Conservation (phyloP, 1,284 basidiomycete species). For the Ceratobasidium sp. region DNA sequence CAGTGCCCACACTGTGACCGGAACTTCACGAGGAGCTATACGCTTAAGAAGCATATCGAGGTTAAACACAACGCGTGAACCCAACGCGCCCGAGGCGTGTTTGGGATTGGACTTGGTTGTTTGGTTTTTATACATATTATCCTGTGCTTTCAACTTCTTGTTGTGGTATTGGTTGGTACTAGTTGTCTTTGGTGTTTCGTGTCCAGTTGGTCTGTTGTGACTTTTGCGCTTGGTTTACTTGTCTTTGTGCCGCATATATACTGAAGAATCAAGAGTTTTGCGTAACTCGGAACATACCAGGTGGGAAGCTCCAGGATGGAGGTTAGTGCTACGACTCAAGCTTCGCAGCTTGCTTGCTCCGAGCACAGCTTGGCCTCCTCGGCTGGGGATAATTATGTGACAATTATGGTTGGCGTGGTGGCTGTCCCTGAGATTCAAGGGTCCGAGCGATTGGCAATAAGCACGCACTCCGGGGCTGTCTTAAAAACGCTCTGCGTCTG, state of each 20-base stretch:
- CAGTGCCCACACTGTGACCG: neutral
- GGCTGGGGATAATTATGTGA: neutral
- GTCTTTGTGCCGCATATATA: neutral
- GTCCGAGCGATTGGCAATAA: constrained; percentile 19
- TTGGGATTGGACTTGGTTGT: too few species aligned
- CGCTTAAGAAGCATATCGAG: neutral
- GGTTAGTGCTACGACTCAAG: neutral
- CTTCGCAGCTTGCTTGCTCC: constrained; percentile 12
- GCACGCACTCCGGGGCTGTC: constrained; percentile 18
- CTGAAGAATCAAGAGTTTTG: neutral
- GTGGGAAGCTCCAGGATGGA: neutral
- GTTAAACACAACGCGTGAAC: neutral
- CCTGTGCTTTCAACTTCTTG: neutral
- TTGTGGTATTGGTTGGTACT: neutral
- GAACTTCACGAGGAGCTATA: neutral
- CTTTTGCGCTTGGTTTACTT: neutral
- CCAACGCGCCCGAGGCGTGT: too few species aligned
- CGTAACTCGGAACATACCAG: neutral
- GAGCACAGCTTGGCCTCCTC: neutral
- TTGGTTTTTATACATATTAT: too few species aligned
- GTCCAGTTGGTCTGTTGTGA: neutral
- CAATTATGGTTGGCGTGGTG: constrained; percentile 1
- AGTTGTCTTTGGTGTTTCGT: neutral
- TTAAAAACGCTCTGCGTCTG: constrained; percentile 6
- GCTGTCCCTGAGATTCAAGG: neutral